Percentiles rank a stretch among this genome's conserved stretches.
Conservation (phyloP, 192 early-diverging fungal species). For the Thamnidium elegans region DNA sequence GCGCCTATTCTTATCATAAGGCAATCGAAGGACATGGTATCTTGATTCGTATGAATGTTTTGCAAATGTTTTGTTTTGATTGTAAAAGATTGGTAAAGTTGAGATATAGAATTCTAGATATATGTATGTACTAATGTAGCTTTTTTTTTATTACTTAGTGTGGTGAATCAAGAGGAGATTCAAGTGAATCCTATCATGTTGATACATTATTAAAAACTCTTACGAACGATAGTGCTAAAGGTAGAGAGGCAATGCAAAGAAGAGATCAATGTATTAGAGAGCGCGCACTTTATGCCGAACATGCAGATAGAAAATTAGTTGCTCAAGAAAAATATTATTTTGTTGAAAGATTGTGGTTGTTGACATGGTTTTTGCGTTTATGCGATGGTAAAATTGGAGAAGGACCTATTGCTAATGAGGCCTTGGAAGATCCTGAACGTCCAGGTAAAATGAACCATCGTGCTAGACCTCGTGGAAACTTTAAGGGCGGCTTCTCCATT, state of each 20-base stretch:
- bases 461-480: slow-evolving; percentile 27
- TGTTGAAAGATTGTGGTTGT: slow-evolving; percentile 31
- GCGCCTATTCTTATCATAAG: slow-evolving; percentile 31
- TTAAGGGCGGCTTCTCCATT: slow-evolving; percentile 32
- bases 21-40: slow-evolving; percentile 29
- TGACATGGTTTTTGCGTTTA: slow-evolving; percentile 29
- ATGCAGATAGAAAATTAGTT: slow-evolving; percentile 14
- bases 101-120: not conserved
- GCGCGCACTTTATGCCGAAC: slow-evolving; percentile 11
- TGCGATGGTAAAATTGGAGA: slow-evolving; percentile 35
- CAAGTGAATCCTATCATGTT: slow-evolving; percentile 29
- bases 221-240: slow-evolving; percentile 23
- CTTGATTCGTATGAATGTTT: slow-evolving; percentile 24
- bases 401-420: slow-evolving; percentile 23
- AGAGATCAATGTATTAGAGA: slow-evolving; percentile 30
- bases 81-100: slow-evolving; percentile 30
- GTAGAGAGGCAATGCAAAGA: slow-evolving; percentile 18
- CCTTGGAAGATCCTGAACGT: slow-evolving; percentile 20
- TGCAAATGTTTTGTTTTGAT: slow-evolving; percentile 34
- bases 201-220: slow-evolving; percentile 20
- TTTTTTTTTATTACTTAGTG: not conserved
- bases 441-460: slow-evolving; percentile 3
- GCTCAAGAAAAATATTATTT: slow-evolving; percentile 24
- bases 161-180: slow-evolving; percentile 33
- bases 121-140: not conserved